Evolutionary conservation across 805 yeast genomes (phyloP).

Genomic region (Candida peoriensis): DNA sequence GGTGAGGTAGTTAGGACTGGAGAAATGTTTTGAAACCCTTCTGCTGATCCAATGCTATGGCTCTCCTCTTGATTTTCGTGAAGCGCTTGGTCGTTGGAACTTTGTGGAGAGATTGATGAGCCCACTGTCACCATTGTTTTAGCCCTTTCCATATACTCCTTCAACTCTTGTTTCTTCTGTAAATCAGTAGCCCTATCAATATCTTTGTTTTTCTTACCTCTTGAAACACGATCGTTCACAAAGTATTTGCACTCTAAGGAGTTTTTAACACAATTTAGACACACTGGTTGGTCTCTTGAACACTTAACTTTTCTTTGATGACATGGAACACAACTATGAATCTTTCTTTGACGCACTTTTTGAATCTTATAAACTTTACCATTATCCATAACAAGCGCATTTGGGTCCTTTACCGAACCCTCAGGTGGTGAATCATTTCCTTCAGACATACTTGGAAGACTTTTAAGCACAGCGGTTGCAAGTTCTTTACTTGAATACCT

Average conservation of each 20-base stretch:
- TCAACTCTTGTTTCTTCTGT: slow-evolving; percentile 20
- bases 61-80: background rate
- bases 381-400: slow-evolving; percentile 36
- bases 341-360: slow-evolving; percentile 54
- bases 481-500: no score
- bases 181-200: slow-evolving; percentile 19
- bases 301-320: slow-evolving; percentile 56
- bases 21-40: no score
- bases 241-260: slow-evolving; percentile 49
- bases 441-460: no score
- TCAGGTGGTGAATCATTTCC: no score
- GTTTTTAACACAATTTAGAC: slow-evolving; percentile 44
- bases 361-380: slow-evolving; percentile 58
- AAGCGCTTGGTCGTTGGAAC: background rate
- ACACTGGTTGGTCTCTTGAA: slow-evolving; percentile 45
- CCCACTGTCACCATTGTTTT: slow-evolving; percentile 9
- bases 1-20: no score
- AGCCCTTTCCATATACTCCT: slow-evolving; percentile 21
- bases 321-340: slow-evolving; percentile 52
- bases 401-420: slow-evolving; percentile 31
- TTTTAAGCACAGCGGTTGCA: no score
- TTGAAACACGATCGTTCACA: slow-evolving; percentile 47
- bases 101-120: slow-evolving; percentile 6
- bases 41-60: no score
- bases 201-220: slow-evolving; percentile 25